phyloP scores from a whole-genome alignment of 805 yeast species.

The Candida maesae region DNA sequence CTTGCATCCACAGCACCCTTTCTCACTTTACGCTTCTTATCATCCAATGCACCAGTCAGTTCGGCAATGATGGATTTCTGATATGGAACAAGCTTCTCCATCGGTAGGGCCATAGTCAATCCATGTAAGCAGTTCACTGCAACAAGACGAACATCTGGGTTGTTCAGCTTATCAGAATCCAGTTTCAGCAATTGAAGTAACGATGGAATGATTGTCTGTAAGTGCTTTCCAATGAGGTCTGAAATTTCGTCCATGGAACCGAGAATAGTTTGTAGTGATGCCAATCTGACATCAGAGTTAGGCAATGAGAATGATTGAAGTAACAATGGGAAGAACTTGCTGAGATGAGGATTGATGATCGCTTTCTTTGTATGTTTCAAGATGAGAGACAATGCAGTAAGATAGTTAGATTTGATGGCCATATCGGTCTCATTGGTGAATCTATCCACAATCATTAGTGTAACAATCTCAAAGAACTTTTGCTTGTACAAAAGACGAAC shows the following conservation, averaged over 20 bases:
- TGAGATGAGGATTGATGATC: slow-evolving; percentile 62
- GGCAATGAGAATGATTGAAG: slow-evolving; percentile 54
- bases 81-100: slow-evolving; percentile 46
- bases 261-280: slow-evolving; percentile 57
- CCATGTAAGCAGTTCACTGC: slow-evolving; percentile 57
- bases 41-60: slow-evolving; percentile 58
- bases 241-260: slow-evolving; percentile 55
- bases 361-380: slow-evolving; percentile 60
- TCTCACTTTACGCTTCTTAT: slow-evolving; percentile 69
- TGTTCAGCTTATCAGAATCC: slow-evolving; percentile 29
- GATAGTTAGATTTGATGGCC: slow-evolving; percentile 43
- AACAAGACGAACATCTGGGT: slow-evolving; percentile 48
- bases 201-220: slow-evolving; percentile 53
- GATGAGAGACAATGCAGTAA: slow-evolving; percentile 65
- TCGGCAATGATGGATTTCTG: slow-evolving; percentile 40
- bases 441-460: slow-evolving; percentile 51
- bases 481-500: slow-evolving; percentile 76
- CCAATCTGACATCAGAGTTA: slow-evolving; percentile 44
- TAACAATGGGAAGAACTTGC: slow-evolving; percentile 64
- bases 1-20: slow-evolving; percentile 75
- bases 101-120: slow-evolving; percentile 35
- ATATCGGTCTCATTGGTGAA: slow-evolving; percentile 32
- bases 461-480: slow-evolving; percentile 57
- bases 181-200: slow-evolving; percentile 35
- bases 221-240: slow-evolving; percentile 47